Evolutionary conservation across 78 protist species (phyloP), one percentile per base, ranked within the genome.

Genomic region (Dictyostelium firmibasis): DNA sequence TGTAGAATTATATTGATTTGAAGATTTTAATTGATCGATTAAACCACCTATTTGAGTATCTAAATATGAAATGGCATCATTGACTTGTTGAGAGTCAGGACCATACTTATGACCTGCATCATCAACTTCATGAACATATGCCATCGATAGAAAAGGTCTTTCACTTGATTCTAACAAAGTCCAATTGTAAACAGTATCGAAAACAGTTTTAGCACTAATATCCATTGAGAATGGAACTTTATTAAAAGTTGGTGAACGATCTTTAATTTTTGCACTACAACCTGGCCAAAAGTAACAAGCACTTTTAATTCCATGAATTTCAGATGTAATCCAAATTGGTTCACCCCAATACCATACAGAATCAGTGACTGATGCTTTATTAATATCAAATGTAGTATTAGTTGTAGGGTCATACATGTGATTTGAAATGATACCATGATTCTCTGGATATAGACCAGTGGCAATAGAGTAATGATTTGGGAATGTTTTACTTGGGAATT

Each of bases 391-490:
- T 20, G 64, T 47, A 35, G 69, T 70, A n/a, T 81, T 69, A 0
- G 13, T 0, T 2, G 0, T 16, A 6, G 81, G 67, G 23, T 89
- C 94, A 47, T 81, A 89, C 57, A 89, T 50, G 5, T 36, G 47
- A 47, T 89, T 89, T 3, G 84, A 60, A 7, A 81, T 44, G 36
- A 89, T 81, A 44, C 94, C 94, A 69, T 89, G 94, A 43, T n/a
- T 13, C 83, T 89, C 94, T 81, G 94, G 94, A 25, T 33, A 50
- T 0, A 89, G 29, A 64, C 94, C 94, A 31, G 94, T 89, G 2
- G 94, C 94, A 4, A 89, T 31, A 6, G 83, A 44, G 29, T 89
- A 89, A 57, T 89, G 94, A 50, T 89, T 89, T n/a, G 94, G 94
- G 64, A 89, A 89, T 69, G 94, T 89, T 62, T 89, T 89, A 1